These are phyloP conservation scores for Leptomonas pyrrhocoris DNA, from an alignment of 208 protist genomes.

Conservation along the genomic window DNA sequence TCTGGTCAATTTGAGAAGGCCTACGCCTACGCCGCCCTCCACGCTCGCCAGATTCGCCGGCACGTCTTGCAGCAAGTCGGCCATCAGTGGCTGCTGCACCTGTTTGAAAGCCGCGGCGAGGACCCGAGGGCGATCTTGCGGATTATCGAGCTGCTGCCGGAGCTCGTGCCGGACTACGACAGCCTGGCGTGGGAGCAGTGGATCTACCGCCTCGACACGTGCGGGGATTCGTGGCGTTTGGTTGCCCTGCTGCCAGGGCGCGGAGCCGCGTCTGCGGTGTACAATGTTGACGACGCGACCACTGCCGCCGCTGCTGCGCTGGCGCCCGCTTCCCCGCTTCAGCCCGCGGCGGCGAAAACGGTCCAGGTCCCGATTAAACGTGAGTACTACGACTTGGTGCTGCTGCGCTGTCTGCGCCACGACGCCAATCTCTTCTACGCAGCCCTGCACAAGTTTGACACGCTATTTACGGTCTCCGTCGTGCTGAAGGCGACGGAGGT, in stretches of 20 bases:
- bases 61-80: constrained; percentile 28
- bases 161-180: constrained; percentile 27
- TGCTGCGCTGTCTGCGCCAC: constrained; percentile 58
- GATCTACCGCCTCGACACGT: constrained; percentile 66
- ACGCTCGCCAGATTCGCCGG: constrained; percentile 32
- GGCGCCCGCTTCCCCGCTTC: background rate
- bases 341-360: constrained; percentile 1
- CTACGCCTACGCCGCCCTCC: constrained; percentile 41
- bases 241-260: constrained; percentile 50
- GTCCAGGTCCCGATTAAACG: constrained; percentile 38
- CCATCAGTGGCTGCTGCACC: constrained; percentile 37
- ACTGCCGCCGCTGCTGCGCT: background rate
- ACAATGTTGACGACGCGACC: constrained; percentile 6
- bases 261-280: constrained; percentile 21
- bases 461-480: constrained; percentile 38
- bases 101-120: constrained; percentile 15
- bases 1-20: constrained; percentile 41
- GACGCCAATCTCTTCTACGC: constrained; percentile 35
- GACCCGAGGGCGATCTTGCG: constrained; percentile 19
- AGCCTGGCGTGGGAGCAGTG: constrained; percentile 67
- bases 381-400: constrained; percentile 76
- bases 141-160: constrained; percentile 37
- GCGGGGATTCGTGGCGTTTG: constrained; percentile 55
- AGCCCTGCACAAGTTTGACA: constrained; percentile 31
- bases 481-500: constrained; percentile 49